Conservation (phyloP, 108 stramenopile species). For the Cyclotella baltica region DNA sequence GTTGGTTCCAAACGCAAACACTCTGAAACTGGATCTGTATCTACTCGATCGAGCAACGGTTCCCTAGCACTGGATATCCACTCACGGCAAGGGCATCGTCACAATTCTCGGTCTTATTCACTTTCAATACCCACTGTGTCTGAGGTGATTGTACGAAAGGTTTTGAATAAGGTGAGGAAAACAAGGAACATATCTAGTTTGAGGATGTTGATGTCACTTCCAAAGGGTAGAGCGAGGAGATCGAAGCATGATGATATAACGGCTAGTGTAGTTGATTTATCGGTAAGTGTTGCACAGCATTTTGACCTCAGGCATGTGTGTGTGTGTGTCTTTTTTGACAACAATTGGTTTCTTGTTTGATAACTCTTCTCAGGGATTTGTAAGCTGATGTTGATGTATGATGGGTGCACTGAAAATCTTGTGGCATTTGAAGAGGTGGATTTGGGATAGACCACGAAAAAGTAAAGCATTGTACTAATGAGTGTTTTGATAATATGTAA, state of each 20-base stretch:
- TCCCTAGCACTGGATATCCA: constrained; percentile 50
- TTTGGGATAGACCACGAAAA: background rate
- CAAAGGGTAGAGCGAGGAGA: constrained; percentile 80
- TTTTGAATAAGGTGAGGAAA: constrained; percentile 87
- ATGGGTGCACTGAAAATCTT: background rate
- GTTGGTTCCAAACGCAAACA: constrained; percentile 52
- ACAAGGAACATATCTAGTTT: constrained; percentile 81
- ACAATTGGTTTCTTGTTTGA: background rate
- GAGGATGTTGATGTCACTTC: constrained; percentile 79
- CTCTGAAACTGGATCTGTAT: constrained; percentile 30
- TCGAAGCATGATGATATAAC: constrained; percentile 93
- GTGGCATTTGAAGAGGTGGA: background rate
- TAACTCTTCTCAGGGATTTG: background rate
- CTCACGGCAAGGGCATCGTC: constrained; percentile 26
- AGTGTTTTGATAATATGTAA: too few species aligned
- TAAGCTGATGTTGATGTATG: constrained; percentile 9
- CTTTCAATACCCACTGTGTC: constrained; percentile 67
- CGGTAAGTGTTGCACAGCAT: constrained; percentile 28
- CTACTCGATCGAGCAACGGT: constrained; percentile 48
- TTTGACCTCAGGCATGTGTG: background rate
- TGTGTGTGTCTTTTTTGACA: background rate
- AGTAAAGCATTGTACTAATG: too few species aligned
- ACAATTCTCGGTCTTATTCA: constrained; percentile 42
- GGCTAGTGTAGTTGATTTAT: constrained; percentile 80
- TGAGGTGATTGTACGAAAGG: constrained; percentile 82